Evolutionary conservation across 306 rosid species (phyloP).

Genomic region (Herpetospermum pedunculosum): DNA sequence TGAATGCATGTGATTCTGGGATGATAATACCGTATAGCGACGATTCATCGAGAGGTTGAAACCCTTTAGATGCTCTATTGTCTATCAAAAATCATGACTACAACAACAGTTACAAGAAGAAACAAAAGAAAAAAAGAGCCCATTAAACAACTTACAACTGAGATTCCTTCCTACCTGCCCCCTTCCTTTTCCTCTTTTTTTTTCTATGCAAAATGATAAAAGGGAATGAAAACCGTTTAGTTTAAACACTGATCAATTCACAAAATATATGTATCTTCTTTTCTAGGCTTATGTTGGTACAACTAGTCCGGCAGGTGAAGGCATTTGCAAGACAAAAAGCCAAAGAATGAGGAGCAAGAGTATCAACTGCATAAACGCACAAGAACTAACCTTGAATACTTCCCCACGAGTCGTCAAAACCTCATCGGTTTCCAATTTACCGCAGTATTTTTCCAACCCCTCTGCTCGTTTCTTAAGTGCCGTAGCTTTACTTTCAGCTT

Average conservation of each 20-base stretch:
- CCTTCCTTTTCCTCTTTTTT: background rate
- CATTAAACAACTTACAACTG: conserved; percentile 9
- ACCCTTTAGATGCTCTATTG: background rate
- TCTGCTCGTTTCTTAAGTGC: conserved; percentile 41
- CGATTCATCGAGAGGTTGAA: background rate
- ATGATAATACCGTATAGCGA: background rate
- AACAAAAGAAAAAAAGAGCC: background rate
- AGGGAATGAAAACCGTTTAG: background rate
- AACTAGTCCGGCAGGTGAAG: conserved; percentile 31
- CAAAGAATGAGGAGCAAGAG: conserved; percentile 38
- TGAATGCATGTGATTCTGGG: background rate
- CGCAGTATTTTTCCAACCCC: conserved; percentile 36
- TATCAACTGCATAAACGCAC: conserved; percentile 40
- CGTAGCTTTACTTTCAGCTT: conserved; percentile 35
- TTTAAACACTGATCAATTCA: conserved; percentile 7
- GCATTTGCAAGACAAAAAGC: conserved; percentile 31
- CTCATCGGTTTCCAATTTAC: conserved; percentile 42
- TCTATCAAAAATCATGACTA: conserved; percentile 8
- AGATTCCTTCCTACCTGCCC: conserved; percentile 8
- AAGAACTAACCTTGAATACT: conserved; percentile 43
- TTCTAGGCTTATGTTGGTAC: conserved; percentile 54
- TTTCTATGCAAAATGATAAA: conserved; percentile 1
- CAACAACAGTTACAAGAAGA: conserved; percentile 15
- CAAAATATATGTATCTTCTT: conserved; percentile 5
- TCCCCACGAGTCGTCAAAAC: conserved; percentile 38